Conservation (phyloP, 192 early-diverging fungal species). For the Umbelopsis sp. region DNA sequence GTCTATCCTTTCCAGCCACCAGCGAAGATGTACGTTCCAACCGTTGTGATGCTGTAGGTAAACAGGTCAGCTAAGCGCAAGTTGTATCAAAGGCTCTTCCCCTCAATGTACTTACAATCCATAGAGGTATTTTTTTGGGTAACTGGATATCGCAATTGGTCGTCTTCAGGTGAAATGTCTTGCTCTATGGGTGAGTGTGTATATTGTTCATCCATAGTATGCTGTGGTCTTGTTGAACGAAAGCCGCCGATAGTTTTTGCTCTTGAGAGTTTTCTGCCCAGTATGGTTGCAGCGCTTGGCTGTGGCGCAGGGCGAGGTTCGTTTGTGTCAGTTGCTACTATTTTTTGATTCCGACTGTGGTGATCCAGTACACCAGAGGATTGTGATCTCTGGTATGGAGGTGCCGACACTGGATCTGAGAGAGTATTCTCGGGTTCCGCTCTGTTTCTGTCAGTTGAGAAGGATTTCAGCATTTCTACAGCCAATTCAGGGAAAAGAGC, state of each 20-base stretch:
- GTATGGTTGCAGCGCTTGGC: background rate
- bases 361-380: background rate
- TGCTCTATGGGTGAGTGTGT: too few relatives aligned
- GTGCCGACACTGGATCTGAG: background rate
- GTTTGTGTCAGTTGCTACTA: background rate
- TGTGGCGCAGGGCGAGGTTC: conserved; percentile 16
- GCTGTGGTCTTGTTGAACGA: background rate
- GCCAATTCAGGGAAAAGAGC: too few relatives aligned
- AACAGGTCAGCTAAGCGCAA: background rate
- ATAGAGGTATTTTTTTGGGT: too few relatives aligned
- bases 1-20: background rate
- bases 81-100: too few relatives aligned
- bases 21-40: conserved; percentile 8
- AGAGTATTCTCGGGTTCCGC: too few relatives aligned
- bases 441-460: too few relatives aligned
- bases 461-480: too few relatives aligned
- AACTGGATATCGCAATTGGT: too few relatives aligned
- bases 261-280: background rate
- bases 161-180: too few relatives aligned
- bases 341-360: background rate
- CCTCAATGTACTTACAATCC: too few relatives aligned
- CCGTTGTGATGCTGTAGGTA: background rate
- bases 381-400: background rate
- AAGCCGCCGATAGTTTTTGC: background rate
- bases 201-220: background rate